Conservation (phyloP, 306 rosid species). For the Sicyos edulis region DNA sequence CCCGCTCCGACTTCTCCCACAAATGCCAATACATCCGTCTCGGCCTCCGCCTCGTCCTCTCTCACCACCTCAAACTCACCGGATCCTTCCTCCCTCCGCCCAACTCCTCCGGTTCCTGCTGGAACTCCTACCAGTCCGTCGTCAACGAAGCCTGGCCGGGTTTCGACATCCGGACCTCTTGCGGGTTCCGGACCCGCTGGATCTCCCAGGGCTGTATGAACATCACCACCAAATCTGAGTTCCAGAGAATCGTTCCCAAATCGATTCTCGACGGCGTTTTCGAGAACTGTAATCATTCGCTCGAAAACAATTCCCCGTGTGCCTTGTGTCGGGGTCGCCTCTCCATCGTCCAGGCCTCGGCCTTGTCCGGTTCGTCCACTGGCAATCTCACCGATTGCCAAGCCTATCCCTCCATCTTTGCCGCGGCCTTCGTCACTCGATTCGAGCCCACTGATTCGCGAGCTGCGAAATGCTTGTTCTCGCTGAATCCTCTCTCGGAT, state of each 20-base stretch:
- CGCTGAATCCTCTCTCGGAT: conserved; percentile 24
- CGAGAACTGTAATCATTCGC: conserved; percentile 30
- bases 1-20: neutral
- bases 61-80: conserved; percentile 51
- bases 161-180: conserved; percentile 37
- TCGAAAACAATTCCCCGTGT: conserved; percentile 53
- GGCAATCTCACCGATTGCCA: conserved; percentile 61
- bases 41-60: conserved; percentile 59
- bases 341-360: conserved; percentile 25
- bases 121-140: conserved; percentile 32
- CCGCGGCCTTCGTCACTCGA: conserved; percentile 51
- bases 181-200: conserved; percentile 47
- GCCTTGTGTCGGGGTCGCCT: conserved; percentile 48
- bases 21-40: conserved; percentile 48
- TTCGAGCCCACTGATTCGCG: conserved; percentile 45
- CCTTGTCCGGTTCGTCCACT: conserved; percentile 30
- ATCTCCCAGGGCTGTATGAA: conserved; percentile 66
- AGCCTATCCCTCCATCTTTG: conserved; percentile 43
- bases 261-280: conserved; percentile 9
- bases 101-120: conserved; percentile 42
- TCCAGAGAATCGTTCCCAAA: conserved; percentile 23
- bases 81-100: conserved; percentile 46
- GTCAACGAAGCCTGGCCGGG: conserved; percentile 3
- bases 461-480: conserved; percentile 53
- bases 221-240: conserved; percentile 44